Base-by-base conservation (phyloP, 176 grass and related monocot species). In the Carex myosuroides region DNA sequence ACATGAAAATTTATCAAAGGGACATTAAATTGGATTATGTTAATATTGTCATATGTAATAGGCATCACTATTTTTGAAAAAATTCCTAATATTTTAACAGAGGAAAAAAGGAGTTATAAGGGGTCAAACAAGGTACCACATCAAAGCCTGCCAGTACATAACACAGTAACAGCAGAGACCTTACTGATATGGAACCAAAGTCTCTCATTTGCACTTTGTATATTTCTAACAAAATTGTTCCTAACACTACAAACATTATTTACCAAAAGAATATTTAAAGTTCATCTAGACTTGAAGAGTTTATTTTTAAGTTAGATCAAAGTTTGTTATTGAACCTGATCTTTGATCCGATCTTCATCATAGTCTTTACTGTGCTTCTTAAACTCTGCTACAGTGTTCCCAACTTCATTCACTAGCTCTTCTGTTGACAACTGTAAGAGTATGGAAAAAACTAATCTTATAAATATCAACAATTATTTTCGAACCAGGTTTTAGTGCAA, bases 351-450 rank as follows among this genome's bases (percentile, higher is more conserved):
- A 42, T 92, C 87, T 75, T 99, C 93, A 41, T 99, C 87, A 21
- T 99, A 99, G 16, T 95, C 93, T 88, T 99, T 91, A 80, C 93
- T 93, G 75, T 99, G 90, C 61, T 81, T 77, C 85, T 93, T 95
- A 83, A 99, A 99, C 86, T 99, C 93, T 53, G 81, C 59, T 5
- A 95, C 80, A 3, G 91, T 88, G 81, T 93, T 95, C 81, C 87
- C 96, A 72, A 99, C 89, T 89, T 99, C 96, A 85, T 92, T 92
- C 56, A 99, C 63, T 48, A 99, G 93, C 52, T 93, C 93, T 17
- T 95, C 89, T 0, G 96, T 95, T 3, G 96, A 86, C 64, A 87
- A 95, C 96, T 98, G 88, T 84, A 91, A 16, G 30, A 77, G 13
- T 76, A 30, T 32, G 48, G 22, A 22, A 57, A 48, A 87, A 67